Base-by-base conservation (phyloP, 441 rosid genomes). In the Hura crepitans region DNA sequence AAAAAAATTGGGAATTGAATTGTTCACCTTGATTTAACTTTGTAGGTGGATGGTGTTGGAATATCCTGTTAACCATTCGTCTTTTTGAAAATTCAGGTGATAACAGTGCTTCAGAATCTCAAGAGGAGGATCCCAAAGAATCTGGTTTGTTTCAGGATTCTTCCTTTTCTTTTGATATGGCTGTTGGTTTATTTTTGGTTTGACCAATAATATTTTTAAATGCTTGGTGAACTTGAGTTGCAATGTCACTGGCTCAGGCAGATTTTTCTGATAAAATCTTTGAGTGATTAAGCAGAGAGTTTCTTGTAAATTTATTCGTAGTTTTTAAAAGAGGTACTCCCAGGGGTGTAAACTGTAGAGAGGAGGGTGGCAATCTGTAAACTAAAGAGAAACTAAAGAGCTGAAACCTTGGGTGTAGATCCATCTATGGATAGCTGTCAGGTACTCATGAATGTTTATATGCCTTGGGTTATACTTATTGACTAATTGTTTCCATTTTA, bases 21-120 rank as follows among this genome's bases (percentile, higher is more conserved):
- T 20, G 50, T 49, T 49, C 23, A 23, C 60, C 15, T 71, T 35
- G 68, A 39, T 39, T 35, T 70, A 6, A 27, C 39, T 50, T 62
- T 51, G 3, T 62, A 5, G 11, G 62, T 62, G 11, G 18, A 66
- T 22, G 23, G 23, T 64, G 54, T 31, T 31, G 5, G 31, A 18
- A 54, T 51, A 15, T 55, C 18, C 18, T 11, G 0, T 6, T 71
- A 49, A 51, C 68, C n/a, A 27, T n/a, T 51, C 46, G 65, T 3
- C 37, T 72, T 66, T 51, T 22, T 79, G 47, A 65, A 69, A 69
- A 46, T 13, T 65, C 73, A 89, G 95, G 87, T 35, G 95, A 84
- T 73, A 80, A 56, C 62, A 77, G 81, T 71, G 43, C 66, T 76
- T 77, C 80, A 17, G 82, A 85, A 60, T 46, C 76, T 76, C 79